Evolutionary conservation across 176 grass and related monocot species (phyloP).

Genomic region (Triticum timopheevii): DNA sequence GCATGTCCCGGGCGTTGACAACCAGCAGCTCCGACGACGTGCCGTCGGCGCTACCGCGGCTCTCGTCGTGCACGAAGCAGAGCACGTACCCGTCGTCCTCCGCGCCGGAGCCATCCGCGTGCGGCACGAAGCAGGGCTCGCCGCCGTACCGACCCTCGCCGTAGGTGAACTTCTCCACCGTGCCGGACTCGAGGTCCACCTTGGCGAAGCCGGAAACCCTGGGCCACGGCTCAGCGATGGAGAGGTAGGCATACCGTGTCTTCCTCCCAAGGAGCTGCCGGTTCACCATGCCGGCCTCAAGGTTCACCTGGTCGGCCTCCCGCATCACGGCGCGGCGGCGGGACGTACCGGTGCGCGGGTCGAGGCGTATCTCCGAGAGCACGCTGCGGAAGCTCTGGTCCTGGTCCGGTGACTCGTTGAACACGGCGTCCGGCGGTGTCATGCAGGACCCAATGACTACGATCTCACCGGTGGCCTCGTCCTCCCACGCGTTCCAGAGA

Average conservation of each 20-base stretch:
- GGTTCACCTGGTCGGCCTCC: slow-evolving; percentile 63
- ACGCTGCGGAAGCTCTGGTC: slow-evolving; percentile 66
- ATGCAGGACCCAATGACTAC: slow-evolving; percentile 94
- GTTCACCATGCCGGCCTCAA: slow-evolving; percentile 98
- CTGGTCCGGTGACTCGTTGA: slow-evolving; percentile 70
- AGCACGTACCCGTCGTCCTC: slow-evolving; percentile 86
- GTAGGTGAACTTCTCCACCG: slow-evolving; percentile 63
- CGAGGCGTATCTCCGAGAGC: slow-evolving; percentile 74
- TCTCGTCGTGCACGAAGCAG: slow-evolving; percentile 77
- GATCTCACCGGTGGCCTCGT: slow-evolving; percentile 60
- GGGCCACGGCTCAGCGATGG: slow-evolving; percentile 94
- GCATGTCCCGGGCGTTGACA: slow-evolving; percentile 59
- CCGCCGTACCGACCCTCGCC: slow-evolving; percentile 70
- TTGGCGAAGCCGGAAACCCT: slow-evolving; percentile 94
- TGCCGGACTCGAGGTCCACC: slow-evolving; percentile 72
- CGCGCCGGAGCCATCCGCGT: neutral
- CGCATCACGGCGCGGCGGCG: slow-evolving; percentile 39
- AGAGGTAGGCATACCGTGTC: slow-evolving; percentile 79
- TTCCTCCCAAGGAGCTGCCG: slow-evolving; percentile 51
- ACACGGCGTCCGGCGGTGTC: slow-evolving; percentile 85
- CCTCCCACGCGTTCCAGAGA: slow-evolving; percentile 98
- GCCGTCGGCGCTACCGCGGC: neutral
- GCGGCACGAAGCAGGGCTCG: slow-evolving; percentile 84
- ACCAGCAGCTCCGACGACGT: slow-evolving; percentile 69
- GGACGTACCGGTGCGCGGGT: slow-evolving; percentile 53